These are phyloP conservation scores for Lithospermum erythrorhizon DNA, from an alignment of 257 asterid genomes.

Conservation along the genomic window DNA sequence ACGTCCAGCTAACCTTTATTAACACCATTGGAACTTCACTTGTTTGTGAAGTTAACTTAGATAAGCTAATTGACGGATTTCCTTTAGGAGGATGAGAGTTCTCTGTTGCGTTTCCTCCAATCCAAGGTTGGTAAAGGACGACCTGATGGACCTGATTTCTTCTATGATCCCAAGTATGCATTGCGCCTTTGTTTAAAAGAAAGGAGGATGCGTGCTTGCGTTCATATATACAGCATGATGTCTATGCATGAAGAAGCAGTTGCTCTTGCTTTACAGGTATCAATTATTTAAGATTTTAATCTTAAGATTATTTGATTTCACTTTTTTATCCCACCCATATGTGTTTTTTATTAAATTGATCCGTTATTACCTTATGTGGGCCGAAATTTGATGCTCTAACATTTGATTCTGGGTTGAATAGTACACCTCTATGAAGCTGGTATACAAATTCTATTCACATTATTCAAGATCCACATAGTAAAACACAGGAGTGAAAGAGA, in stretches of 20 bases:
- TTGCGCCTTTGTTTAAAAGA: slow-evolving; percentile 90
- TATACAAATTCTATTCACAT: too few species aligned
- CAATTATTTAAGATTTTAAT: slow-evolving; percentile 8
- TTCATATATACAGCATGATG: slow-evolving; percentile 97
- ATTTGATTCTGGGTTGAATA: too few species aligned
- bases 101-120: slow-evolving; percentile 88
- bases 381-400: neutral
- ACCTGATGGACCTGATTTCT: slow-evolving; percentile 67
- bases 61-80: slow-evolving; percentile 7
- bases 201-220: slow-evolving; percentile 92
- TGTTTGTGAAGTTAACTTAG: slow-evolving; percentile 16
- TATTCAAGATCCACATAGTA: too few species aligned
- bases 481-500: too few species aligned
- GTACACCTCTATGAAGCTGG: too few species aligned
- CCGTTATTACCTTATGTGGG: neutral
- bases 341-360: too few species aligned
- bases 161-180: slow-evolving; percentile 97
- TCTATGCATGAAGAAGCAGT: slow-evolving; percentile 99
- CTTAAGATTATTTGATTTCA: neutral
- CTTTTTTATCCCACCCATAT: neutral
- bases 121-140: slow-evolving; percentile 89
- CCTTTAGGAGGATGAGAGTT: slow-evolving; percentile 81
- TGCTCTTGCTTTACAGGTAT: slow-evolving; percentile 91
- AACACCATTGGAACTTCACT: neutral
- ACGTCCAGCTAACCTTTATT: neutral